A percentile compares a stretch with the other conserved stretches of the same genome.
Evolutionary conservation across 2,329 filamentous ascomycete genomes (phyloP).

Genomic region (Trichoderma sp.): DNA sequence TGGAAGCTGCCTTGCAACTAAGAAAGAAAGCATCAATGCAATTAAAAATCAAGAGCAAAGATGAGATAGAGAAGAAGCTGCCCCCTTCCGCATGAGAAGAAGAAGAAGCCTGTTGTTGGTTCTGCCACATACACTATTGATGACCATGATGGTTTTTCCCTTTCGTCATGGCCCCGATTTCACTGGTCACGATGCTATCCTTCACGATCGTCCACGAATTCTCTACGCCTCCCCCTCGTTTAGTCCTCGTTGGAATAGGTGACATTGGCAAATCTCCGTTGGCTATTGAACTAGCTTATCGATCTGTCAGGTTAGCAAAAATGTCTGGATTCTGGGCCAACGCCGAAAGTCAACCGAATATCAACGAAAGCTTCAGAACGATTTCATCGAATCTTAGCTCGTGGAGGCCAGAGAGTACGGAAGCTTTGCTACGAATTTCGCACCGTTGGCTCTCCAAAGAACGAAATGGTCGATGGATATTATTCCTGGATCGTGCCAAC

Average conservation of each 20-base stretch:
- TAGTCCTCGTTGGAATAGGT: slow-evolving; percentile 36
- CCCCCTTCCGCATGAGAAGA: no score
- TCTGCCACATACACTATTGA: no score
- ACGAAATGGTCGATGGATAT: slow-evolving; percentile 31
- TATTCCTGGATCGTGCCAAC: slow-evolving; percentile 40
- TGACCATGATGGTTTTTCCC: no score
- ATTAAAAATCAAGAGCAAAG: no score
- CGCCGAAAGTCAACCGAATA: background rate
- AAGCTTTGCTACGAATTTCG: slow-evolving; percentile 28
- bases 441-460: slow-evolving; percentile 30
- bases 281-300: background rate
- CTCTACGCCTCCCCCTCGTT: slow-evolving; percentile 20
- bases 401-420: background rate
- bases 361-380: background rate
- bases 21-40: no score
- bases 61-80: no score
- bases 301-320: background rate
- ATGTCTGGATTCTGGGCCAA: background rate
- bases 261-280: slow-evolving; percentile 28
- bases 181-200: slow-evolving; percentile 29
- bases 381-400: background rate
- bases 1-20: no score
- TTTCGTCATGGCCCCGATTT: slow-evolving; percentile 34
- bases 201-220: slow-evolving; percentile 24
- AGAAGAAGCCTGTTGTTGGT: no score